These are phyloP conservation scores for Cladosporium velox DNA, from an alignment of 2,329 filamentous ascomycete genomes.

Conservation along the genomic window DNA sequence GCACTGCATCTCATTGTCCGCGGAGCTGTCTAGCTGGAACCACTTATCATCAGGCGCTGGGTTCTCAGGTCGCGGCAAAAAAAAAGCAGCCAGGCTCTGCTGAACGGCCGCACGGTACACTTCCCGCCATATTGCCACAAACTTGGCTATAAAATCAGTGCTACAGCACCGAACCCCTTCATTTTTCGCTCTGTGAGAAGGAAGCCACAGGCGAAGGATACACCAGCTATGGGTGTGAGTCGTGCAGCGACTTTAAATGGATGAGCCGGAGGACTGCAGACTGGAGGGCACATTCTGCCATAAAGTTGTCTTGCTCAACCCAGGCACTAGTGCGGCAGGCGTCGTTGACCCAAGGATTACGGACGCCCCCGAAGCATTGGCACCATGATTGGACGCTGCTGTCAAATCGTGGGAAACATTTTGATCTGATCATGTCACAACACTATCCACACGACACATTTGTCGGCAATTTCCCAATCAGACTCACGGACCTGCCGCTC, in stretches of 20 bases:
- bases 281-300: not conserved
- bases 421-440: not conserved
- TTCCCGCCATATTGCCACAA: not conserved
- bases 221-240: no score
- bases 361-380: not conserved
- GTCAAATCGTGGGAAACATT: not conserved
- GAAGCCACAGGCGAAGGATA: not conserved
- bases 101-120: not conserved
- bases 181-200: not conserved
- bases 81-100: not conserved
- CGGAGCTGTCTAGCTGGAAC: not conserved
- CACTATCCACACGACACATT: not conserved
- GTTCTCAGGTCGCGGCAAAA: not conserved
- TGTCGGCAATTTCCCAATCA: not conserved
- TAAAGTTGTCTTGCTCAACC: no score
- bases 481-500: not conserved
- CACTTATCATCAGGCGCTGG: not conserved
- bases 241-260: not conserved
- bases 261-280: not conserved
- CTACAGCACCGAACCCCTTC: not conserved
- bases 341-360: not conserved
- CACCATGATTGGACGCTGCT: not conserved
- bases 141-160: not conserved
- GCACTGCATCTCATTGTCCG: not conserved
- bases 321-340: not conserved